These are phyloP conservation scores for Sporothrix dimorphospora DNA, from an alignment of 2,329 filamentous ascomycete genomes.

Conservation along the genomic window DNA sequence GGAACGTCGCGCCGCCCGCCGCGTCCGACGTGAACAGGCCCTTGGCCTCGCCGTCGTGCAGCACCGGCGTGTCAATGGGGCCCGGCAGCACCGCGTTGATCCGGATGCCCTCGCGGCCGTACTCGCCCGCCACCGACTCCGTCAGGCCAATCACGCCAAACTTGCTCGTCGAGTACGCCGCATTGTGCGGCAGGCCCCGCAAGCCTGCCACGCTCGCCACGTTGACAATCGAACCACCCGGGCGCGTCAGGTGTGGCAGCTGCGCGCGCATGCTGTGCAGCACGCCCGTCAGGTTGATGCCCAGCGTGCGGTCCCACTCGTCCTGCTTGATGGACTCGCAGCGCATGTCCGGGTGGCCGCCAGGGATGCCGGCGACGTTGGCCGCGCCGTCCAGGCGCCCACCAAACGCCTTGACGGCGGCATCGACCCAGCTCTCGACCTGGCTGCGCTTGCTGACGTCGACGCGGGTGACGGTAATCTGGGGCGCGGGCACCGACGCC, in stretches of 20 bases:
- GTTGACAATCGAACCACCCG: constrained; percentile 49
- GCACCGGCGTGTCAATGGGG: constrained; percentile 20
- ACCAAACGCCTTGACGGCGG: neutral
- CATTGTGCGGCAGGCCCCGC: constrained; percentile 38
- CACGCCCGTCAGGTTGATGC: constrained; percentile 29
- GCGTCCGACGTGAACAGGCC: constrained; percentile 16
- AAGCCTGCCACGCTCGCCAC: constrained; percentile 46
- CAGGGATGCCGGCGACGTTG: constrained; percentile 17
- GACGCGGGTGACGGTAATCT: constrained; percentile 13
- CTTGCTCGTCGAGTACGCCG: constrained; percentile 32
- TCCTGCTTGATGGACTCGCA: constrained; percentile 28
- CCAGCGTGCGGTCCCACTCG: constrained; percentile 29
- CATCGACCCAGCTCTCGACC: constrained; percentile 15
- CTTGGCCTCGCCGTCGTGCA: constrained; percentile 18
- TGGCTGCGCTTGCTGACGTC: constrained; percentile 22
- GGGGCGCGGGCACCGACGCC: neutral
- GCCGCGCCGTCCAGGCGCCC: constrained; percentile 8
- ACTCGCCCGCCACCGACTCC: constrained; percentile 27
- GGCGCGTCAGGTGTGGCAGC: constrained; percentile 39
- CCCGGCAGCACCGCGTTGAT: constrained; percentile 27
- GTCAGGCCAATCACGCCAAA: constrained; percentile 31
- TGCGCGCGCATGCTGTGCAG: constrained; percentile 31
- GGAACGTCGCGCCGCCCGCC: neutral
- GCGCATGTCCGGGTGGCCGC: constrained; percentile 15
- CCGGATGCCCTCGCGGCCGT: constrained; percentile 28